Conservation (phyloP, 495 filamentous ascomycete genomes). For the Pyrenula aspistea region DNA sequence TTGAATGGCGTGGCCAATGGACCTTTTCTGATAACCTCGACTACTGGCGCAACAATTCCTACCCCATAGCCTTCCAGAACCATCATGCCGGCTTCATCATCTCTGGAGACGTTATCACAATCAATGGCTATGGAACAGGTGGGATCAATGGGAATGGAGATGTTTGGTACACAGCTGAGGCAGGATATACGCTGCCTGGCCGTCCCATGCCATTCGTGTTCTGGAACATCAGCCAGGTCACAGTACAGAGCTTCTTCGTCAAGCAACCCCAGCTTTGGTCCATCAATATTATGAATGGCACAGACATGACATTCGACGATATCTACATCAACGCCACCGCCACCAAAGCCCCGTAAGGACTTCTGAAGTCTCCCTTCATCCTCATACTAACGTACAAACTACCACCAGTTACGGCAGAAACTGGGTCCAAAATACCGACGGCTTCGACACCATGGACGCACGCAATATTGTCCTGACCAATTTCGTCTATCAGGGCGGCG, state of each 20-base stretch:
- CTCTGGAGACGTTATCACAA: conserved; percentile 32
- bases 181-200: conserved; percentile 29
- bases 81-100: conserved; percentile 41
- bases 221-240: conserved; percentile 45
- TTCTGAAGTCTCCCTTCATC: background rate
- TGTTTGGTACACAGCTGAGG: conserved; percentile 16
- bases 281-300: conserved; percentile 48
- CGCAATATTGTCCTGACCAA: conserved; percentile 38
- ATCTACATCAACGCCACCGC: conserved; percentile 38
- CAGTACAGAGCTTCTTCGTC: conserved; percentile 39
- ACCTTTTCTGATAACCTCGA: conserved; percentile 35
- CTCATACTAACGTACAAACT: background rate
- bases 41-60: conserved; percentile 45
- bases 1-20: conserved; percentile 37
- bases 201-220: conserved; percentile 49
- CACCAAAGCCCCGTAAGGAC: conserved; percentile 27
- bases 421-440: conserved; percentile 50
- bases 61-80: conserved; percentile 44
- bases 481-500: conserved; percentile 45
- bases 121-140: conserved; percentile 37
- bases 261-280: conserved; percentile 41
- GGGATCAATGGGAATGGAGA: conserved; percentile 40
- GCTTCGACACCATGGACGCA: conserved; percentile 47
- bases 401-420: conserved; percentile 22
- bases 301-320: conserved; percentile 39